Evolutionary conservation across 2,329 filamentous ascomycete genomes (phyloP).

Genomic region (Phialophora expanda): DNA sequence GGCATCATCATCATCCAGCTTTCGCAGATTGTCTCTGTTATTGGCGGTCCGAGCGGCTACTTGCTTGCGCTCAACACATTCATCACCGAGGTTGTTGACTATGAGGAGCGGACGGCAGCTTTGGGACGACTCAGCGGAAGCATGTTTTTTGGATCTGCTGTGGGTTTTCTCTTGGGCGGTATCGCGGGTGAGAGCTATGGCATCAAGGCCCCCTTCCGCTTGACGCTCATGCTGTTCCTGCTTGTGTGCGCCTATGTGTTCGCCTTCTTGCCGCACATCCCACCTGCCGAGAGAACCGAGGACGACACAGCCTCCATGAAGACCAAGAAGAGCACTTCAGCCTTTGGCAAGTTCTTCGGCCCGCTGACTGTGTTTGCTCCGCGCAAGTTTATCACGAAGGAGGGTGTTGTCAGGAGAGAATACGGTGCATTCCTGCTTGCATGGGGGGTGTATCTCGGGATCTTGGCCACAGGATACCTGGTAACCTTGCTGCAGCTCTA

Average conservation of each 20-base stretch:
- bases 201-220: slow-evolving; percentile 68
- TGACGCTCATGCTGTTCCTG: slow-evolving; percentile 64
- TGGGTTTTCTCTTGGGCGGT: slow-evolving; percentile 69
- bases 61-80: slow-evolving; percentile 72
- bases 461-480: slow-evolving; percentile 72
- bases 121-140: slow-evolving; percentile 70
- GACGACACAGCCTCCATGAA: neutral
- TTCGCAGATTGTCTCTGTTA: slow-evolving; percentile 69
- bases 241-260: slow-evolving; percentile 50
- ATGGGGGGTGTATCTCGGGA: slow-evolving; percentile 68
- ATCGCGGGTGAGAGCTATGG: slow-evolving; percentile 67
- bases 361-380: slow-evolving; percentile 67
- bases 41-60: slow-evolving; percentile 73
- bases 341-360: slow-evolving; percentile 47
- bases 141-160: slow-evolving; percentile 69
- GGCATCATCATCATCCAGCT: slow-evolving; percentile 73
- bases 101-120: slow-evolving; percentile 65
- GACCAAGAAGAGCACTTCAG: slow-evolving; percentile 42
- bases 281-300: slow-evolving; percentile 42
- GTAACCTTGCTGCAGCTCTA: slow-evolving; percentile 66
- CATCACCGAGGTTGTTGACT: slow-evolving; percentile 67
- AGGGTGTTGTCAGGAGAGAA: slow-evolving; percentile 60
- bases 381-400: slow-evolving; percentile 57
- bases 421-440: slow-evolving; percentile 69
- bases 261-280: slow-evolving; percentile 56